Conservation (phyloP, 2,329 filamentous ascomycete genomes). For the Curvularia sp. region DNA sequence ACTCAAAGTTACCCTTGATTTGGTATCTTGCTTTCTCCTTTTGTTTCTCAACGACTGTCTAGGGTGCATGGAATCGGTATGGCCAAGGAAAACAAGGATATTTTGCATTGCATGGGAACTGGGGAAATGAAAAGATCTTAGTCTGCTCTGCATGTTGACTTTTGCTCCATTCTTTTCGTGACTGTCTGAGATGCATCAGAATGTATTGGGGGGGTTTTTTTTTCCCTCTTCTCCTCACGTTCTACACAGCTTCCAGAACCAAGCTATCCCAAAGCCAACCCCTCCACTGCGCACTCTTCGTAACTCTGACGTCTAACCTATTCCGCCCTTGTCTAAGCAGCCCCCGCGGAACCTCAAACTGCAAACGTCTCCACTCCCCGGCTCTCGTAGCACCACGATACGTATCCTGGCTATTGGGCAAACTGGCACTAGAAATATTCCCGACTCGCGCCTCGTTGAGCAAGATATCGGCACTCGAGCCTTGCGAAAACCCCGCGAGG, state of each 20-base stretch:
- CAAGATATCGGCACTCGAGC: slow-evolving; percentile 52
- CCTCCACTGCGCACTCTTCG: slow-evolving; percentile 48
- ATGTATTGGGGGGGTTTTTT: background rate
- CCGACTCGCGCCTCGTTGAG: slow-evolving; percentile 53
- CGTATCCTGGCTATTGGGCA: slow-evolving; percentile 56
- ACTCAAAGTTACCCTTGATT: slow-evolving; percentile 7
- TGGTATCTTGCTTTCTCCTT: slow-evolving; percentile 6
- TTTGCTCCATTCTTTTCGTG: background rate
- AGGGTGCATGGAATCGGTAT: slow-evolving; percentile 16
- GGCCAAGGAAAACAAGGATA: slow-evolving; percentile 4
- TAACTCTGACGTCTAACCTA: slow-evolving; percentile 50
- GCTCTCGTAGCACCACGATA: slow-evolving; percentile 58
- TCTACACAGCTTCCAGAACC: slow-evolving; percentile 46
- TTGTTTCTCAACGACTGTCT: slow-evolving; percentile 10
- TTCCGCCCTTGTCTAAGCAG: slow-evolving; percentile 47
- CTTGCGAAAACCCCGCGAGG: slow-evolving; percentile 56
- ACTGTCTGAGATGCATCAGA: background rate
- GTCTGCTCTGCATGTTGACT: background rate
- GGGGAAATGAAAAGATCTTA: background rate
- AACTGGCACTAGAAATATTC: slow-evolving; percentile 49
- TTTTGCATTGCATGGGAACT: slow-evolving; percentile 12
- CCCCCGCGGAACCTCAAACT: slow-evolving; percentile 48
- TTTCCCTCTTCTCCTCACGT: background rate
- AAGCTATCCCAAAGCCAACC: slow-evolving; percentile 56
- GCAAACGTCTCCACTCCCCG: slow-evolving; percentile 59